Conservation (phyloP, 176 grass and related monocot genomes). For the Elaeis guineensis region DNA sequence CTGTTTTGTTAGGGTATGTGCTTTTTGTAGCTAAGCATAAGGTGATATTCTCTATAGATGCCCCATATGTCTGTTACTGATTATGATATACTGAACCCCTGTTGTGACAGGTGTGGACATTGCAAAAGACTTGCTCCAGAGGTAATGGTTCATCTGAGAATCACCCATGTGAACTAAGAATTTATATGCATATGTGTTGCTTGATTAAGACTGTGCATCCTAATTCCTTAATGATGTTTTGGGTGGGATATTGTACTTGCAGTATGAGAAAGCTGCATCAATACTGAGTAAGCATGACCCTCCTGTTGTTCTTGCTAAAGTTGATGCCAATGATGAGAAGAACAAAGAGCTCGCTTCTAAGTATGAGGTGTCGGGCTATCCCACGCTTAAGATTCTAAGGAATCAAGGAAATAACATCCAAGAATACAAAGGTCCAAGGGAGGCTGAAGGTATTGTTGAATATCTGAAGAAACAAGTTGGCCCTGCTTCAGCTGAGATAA, state of each 20-base stretch:
- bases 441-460: constrained; percentile 55
- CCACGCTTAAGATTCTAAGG: constrained; percentile 70
- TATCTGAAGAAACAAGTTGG: constrained; percentile 72
- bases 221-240: constrained; percentile 8
- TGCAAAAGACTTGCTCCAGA: constrained; percentile 81
- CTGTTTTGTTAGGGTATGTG: too few species aligned
- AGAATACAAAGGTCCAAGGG: constrained; percentile 54
- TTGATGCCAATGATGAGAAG: constrained; percentile 51
- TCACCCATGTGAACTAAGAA: too few species aligned
- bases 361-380: constrained; percentile 46
- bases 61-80: too few species aligned
- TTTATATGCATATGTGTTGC: too few species aligned
- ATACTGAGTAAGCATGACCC: constrained; percentile 43
- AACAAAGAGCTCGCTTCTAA: constrained; percentile 67
- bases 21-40: too few species aligned
- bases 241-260: constrained; percentile 13
- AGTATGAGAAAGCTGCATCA: constrained; percentile 79
- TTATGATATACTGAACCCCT: too few species aligned
- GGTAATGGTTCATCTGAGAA: constrained; percentile 28
- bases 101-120: constrained; percentile 67
- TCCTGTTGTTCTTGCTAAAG: constrained; percentile 42
- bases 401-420: constrained; percentile 35
- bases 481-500: constrained; percentile 52
- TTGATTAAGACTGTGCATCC: background rate
- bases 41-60: too few species aligned